Evolutionary conservation across 441 rosid genomes (phyloP).

Genomic region (Bocquillonia castaneifolia): DNA sequence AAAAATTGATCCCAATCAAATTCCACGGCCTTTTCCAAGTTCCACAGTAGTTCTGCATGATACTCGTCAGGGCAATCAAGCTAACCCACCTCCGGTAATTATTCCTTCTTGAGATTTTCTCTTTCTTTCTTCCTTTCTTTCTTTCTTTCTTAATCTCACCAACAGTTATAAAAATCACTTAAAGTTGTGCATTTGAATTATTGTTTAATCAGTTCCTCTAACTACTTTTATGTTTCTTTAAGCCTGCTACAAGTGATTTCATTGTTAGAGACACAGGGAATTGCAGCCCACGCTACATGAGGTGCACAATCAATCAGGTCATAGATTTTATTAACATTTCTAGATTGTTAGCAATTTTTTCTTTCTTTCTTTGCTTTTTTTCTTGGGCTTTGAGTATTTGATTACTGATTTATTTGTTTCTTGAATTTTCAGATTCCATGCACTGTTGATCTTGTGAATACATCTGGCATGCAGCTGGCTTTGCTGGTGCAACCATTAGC

Average conservation of each 20-base stretch:
- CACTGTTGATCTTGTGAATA: slow-evolving; percentile 67
- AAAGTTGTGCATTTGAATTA: slow-evolving; percentile 7
- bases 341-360: background rate
- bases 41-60: slow-evolving; percentile 44
- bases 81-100: slow-evolving; percentile 58
- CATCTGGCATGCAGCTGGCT: slow-evolving; percentile 77
- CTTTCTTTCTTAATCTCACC: background rate
- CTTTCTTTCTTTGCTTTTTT: too few species aligned
- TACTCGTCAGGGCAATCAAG: slow-evolving; percentile 57
- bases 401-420: slow-evolving; percentile 9
- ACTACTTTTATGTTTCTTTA: slow-evolving; percentile 18
- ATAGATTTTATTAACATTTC: slow-evolving; percentile 14
- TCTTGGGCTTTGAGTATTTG: background rate
- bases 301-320: slow-evolving; percentile 84
- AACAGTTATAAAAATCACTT: background rate
- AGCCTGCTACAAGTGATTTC: slow-evolving; percentile 69
- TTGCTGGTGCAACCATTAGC: slow-evolving; percentile 74
- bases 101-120: slow-evolving; percentile 1
- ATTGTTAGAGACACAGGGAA: slow-evolving; percentile 61
- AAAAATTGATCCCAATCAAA: slow-evolving; percentile 63
- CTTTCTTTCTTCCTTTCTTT: background rate
- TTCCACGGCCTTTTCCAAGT: slow-evolving; percentile 55
- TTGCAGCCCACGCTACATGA: slow-evolving; percentile 78
- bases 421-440: slow-evolving; percentile 59
- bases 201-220: background rate